phyloP scores from a whole-genome alignment of 805 yeast species.

The Candida endomychidarum region DNA sequence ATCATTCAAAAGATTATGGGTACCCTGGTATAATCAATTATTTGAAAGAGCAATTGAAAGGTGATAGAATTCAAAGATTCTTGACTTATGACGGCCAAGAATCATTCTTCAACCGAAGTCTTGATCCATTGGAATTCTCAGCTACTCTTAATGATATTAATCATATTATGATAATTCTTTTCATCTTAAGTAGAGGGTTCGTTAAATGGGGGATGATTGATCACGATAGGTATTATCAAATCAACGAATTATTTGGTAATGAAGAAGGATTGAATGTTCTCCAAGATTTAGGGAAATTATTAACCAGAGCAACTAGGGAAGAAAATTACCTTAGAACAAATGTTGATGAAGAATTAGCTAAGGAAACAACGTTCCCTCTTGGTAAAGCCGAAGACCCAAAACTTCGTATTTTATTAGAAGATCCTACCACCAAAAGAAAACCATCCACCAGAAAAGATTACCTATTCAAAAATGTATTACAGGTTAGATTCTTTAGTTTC shows the following conservation, averaged over 20 bases:
- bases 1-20: conserved; percentile 52
- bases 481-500: conserved; percentile 51
- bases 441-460: conserved; percentile 48
- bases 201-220: conserved; percentile 53
- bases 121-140: conserved; percentile 29
- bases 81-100: conserved; percentile 28
- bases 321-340: conserved; percentile 51
- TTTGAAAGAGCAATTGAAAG: conserved; percentile 27
- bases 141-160: conserved; percentile 35
- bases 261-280: conserved; percentile 43
- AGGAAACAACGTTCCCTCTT: conserved; percentile 38
- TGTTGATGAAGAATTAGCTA: conserved; percentile 49
- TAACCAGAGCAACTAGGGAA: conserved; percentile 54
- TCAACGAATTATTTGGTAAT: conserved; percentile 42
- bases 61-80: conserved; percentile 28
- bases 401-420: conserved; percentile 43
- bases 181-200: conserved; percentile 55
- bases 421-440: conserved; percentile 30
- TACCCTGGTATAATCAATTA: conserved; percentile 35
- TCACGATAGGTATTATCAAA: conserved; percentile 41
- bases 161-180: conserved; percentile 44
- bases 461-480: conserved; percentile 55
- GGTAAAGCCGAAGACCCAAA: conserved; percentile 33
- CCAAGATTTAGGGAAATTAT: conserved; percentile 43
- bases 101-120: conserved; percentile 35